Conservation (phyloP, 306 rosid genomes). For the Gastrolobium bilobum region DNA sequence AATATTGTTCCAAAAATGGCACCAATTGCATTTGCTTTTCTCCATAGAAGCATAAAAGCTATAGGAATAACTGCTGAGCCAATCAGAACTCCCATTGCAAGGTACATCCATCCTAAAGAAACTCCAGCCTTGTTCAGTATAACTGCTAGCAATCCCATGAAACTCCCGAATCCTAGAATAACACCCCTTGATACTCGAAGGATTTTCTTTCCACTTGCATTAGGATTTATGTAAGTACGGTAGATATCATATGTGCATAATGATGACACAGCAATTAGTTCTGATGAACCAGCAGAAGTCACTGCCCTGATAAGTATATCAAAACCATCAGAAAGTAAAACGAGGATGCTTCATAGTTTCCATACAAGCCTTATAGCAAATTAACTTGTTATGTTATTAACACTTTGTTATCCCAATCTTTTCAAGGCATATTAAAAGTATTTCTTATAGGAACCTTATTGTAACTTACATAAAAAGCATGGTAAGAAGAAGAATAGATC, state of each 20-base stretch:
- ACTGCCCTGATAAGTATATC: slow-evolving; percentile 76
- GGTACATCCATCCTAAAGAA: slow-evolving; percentile 95
- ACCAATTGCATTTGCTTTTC: slow-evolving; percentile 84
- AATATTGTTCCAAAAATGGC: slow-evolving; percentile 78
- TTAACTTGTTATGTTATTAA: not conserved
- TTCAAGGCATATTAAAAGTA: slow-evolving; percentile 14
- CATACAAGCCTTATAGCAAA: not conserved
- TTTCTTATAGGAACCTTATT: not conserved
- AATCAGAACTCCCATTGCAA: slow-evolving; percentile 89
- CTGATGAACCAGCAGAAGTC: slow-evolving; percentile 98
- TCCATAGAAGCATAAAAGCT: slow-evolving; percentile 92
- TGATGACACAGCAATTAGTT: slow-evolving; percentile 83
- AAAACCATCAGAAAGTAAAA: slow-evolving; percentile 38
- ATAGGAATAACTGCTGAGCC: slow-evolving; percentile 97
- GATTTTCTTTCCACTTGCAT: slow-evolving; percentile 83
- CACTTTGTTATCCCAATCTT: not conserved
- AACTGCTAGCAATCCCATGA: slow-evolving; percentile 89
- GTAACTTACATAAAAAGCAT: slow-evolving; percentile 93
- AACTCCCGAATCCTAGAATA: slow-evolving; percentile 76
- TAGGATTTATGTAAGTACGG: slow-evolving; percentile 84
- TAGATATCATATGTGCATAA: slow-evolving; percentile 91
- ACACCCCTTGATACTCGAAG: slow-evolving; percentile 79
- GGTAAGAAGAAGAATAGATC: slow-evolving; percentile 88
- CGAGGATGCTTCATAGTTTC: slow-evolving; percentile 15
- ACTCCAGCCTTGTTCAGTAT: slow-evolving; percentile 85